These are phyloP conservation scores for Claviceps cyperi DNA, from an alignment of 2,329 filamentous ascomycete species.

Conservation along the genomic window DNA sequence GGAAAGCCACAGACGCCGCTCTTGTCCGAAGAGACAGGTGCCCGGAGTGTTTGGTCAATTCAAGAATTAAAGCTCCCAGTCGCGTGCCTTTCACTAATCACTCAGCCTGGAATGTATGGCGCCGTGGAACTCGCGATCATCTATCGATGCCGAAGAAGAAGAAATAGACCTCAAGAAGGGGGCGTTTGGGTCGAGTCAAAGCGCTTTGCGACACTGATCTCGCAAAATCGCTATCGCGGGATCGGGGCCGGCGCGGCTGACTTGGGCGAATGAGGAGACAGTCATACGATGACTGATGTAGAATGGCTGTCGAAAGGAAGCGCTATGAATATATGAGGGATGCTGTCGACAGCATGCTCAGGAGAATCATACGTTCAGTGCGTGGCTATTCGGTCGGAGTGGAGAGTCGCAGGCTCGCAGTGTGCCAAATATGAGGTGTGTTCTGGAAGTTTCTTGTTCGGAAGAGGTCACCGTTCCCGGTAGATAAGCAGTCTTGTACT, in stretches of 20 bases:
- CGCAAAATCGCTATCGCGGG: not conserved
- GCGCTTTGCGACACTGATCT: not conserved
- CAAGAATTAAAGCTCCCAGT: slow-evolving; percentile 5
- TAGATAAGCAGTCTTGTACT: not conserved
- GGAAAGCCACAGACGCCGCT: not conserved
- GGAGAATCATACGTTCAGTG: not conserved
- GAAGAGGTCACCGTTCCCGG: not conserved
- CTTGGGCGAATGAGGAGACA: not conserved
- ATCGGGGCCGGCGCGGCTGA: not conserved
- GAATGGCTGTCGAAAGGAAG: not conserved
- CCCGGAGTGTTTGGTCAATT: not conserved
- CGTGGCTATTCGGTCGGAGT: not conserved
- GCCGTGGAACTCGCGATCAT: slow-evolving; percentile 9
- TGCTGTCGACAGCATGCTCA: slow-evolving; percentile 1
- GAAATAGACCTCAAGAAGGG: not conserved
- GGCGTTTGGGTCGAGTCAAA: not conserved
- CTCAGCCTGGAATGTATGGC: slow-evolving; percentile 8
- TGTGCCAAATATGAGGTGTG: slow-evolving; percentile 1
- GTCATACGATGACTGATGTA: not conserved
- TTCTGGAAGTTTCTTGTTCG: not conserved
- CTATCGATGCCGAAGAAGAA: slow-evolving; percentile 3
- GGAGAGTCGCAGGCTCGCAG: not conserved
- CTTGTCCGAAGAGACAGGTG: not conserved
- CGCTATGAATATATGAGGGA: not conserved
- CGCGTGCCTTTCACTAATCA: slow-evolving; percentile 10